Evolutionary conservation across 2,329 filamentous ascomycete species (phyloP), one percentile per base, ranked within the genome.

Genomic region (Cordyceps cicadae): DNA sequence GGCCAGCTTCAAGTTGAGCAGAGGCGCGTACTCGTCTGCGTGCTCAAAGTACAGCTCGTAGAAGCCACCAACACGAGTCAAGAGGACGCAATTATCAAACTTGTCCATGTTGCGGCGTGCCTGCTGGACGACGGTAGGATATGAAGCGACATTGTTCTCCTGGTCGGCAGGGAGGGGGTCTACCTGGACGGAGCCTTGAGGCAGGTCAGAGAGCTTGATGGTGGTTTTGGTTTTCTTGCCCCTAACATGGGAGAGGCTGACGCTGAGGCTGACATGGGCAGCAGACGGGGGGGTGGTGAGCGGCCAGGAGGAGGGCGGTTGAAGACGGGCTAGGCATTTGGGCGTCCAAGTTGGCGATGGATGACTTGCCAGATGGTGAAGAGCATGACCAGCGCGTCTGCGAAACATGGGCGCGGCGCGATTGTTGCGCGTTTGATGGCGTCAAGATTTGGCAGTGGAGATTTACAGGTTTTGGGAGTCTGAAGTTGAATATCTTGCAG

Each of bases 11-110:
- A 99, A 76, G 68, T 92, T 94, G 64, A 99, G 79, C 50, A 96
- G 78, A 1, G 92, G 89, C 1, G 89, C 93, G 71, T 88, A 89
- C 70, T 96, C 87, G 62, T 96, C 89, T 12, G 95, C 94, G 71
- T 99, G 92, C 68, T 96, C 89, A 72, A 97, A 95, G 76, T 99
- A 99, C 62, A 99, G 78, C 82, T 99, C 94, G 74, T 97, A 99
- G 75, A 99, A 99, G 63, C 92, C 88, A 60, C 94, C 94, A 32
- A 99, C 92, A 61, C 93, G 85, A 4, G 94, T 99, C 62, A 99
- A 77, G 8, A 99, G 74, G 45, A 99, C 89, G 74, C 93, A 97
- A 68, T 95, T 91, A 68, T 87, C 84, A 75, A 96, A 97, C 68
- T 88, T 92, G 66, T 86, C 82, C 87, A 97, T 96, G 75, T 96